phyloP scores from a whole-genome alignment of 2,329 filamentous ascomycete genomes.

The Paecilomyces variotii region DNA sequence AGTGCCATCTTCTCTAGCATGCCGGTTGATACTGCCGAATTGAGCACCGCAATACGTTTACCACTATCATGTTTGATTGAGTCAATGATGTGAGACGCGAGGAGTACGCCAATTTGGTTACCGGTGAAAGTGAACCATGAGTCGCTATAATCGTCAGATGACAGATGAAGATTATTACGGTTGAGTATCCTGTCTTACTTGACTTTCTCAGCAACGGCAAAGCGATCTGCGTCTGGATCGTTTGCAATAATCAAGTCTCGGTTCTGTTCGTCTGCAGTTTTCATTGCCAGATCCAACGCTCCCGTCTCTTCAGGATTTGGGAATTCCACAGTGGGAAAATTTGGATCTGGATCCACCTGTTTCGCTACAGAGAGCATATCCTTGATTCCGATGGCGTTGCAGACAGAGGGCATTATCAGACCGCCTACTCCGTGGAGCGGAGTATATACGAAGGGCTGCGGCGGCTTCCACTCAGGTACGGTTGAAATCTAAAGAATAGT shows the following conservation, averaged over 20 bases:
- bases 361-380: slow-evolving; percentile 28
- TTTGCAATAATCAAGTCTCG: slow-evolving; percentile 51
- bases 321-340: slow-evolving; percentile 57
- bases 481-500: slow-evolving; percentile 22
- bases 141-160: slow-evolving; percentile 23
- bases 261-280: slow-evolving; percentile 43
- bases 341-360: slow-evolving; percentile 52
- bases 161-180: background rate
- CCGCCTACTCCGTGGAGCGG: slow-evolving; percentile 35
- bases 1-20: slow-evolving; percentile 53
- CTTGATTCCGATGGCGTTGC: slow-evolving; percentile 23
- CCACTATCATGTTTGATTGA: slow-evolving; percentile 26
- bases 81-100: slow-evolving; percentile 51
- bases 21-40: slow-evolving; percentile 56
- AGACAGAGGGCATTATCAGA: slow-evolving; percentile 25
- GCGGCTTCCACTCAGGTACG: slow-evolving; percentile 16
- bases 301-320: slow-evolving; percentile 60
- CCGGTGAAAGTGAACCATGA: slow-evolving; percentile 56
- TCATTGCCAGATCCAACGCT: slow-evolving; percentile 52
- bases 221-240: slow-evolving; percentile 58
- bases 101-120: slow-evolving; percentile 56
- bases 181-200: slow-evolving; percentile 20
- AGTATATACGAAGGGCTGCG: slow-evolving; percentile 34
- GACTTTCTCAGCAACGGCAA: slow-evolving; percentile 54
- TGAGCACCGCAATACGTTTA: slow-evolving; percentile 47